Conservation (phyloP, 1,284 basidiomycete genomes). For the Neonothopanus nambi region DNA sequence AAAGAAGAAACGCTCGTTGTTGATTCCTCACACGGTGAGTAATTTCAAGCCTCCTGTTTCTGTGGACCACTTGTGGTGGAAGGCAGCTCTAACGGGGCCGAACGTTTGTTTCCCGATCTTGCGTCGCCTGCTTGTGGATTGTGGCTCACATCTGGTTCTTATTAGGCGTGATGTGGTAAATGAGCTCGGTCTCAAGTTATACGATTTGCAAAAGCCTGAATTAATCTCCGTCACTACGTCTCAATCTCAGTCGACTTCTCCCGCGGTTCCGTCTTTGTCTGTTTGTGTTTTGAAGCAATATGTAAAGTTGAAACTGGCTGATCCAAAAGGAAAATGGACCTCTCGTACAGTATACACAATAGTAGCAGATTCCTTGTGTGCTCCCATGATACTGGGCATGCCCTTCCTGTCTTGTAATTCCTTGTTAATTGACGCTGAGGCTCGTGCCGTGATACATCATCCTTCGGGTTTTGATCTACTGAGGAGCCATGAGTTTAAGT, state of each 20-base stretch:
- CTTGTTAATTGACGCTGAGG: neutral
- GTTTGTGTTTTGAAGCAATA: too few species aligned
- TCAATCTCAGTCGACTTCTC: too few species aligned
- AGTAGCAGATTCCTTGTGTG: neutral
- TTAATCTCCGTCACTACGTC: slow-evolving; percentile 21
- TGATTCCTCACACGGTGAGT: neutral
- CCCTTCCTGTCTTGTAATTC: neutral
- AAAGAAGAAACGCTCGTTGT: too few species aligned
- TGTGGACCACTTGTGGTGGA: neutral
- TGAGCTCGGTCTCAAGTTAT: neutral
- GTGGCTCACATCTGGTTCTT: slow-evolving; percentile 20
- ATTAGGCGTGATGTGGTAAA: slow-evolving; percentile 17
- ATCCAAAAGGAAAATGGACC: too few species aligned
- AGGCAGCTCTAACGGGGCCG: neutral
- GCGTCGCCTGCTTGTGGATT: slow-evolving; percentile 17
- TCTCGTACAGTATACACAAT: too few species aligned
- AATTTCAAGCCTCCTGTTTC: neutral
- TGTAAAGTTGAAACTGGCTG: neutral
- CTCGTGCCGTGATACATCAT: neutral
- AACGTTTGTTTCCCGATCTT: neutral
- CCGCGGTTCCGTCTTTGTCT: too few species aligned
- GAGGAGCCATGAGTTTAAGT: neutral
- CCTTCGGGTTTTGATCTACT: slow-evolving; percentile 2
- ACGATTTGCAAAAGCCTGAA: slow-evolving; percentile 20
- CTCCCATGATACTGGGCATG: neutral